Evolutionary conservation across 2,329 filamentous ascomycete genomes (phyloP).

Genomic region (Aspergillus viridinutans): DNA sequence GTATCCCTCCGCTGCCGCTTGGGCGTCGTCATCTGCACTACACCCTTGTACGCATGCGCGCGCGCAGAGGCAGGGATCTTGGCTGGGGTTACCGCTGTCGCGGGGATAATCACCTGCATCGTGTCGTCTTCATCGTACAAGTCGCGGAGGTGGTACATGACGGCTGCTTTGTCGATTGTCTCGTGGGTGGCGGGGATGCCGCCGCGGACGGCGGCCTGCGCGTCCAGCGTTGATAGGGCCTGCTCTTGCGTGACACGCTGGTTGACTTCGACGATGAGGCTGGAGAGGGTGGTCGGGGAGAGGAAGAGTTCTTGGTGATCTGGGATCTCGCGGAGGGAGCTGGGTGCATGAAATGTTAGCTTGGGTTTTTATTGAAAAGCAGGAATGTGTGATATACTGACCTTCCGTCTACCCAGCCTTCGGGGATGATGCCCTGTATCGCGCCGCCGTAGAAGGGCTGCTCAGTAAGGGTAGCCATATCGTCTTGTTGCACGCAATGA

Average conservation of each 20-base stretch:
- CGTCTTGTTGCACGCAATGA: background rate
- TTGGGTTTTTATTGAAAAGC: background rate
- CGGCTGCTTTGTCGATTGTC: constrained; percentile 62
- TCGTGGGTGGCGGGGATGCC: constrained; percentile 49
- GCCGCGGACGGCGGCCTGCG: constrained; percentile 11
- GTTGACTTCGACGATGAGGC: constrained; percentile 84
- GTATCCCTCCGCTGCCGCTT: constrained; percentile 10
- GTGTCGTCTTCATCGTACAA: constrained; percentile 62
- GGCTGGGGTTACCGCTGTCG: constrained; percentile 54
- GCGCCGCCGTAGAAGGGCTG: constrained; percentile 34
- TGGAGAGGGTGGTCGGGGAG: constrained; percentile 76
- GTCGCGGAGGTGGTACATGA: constrained; percentile 55
- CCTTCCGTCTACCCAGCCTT: constrained; percentile 37
- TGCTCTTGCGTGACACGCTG: constrained; percentile 60
- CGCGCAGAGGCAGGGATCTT: constrained; percentile 36
- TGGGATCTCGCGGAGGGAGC: constrained; percentile 36
- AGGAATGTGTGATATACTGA: constrained; percentile 13
- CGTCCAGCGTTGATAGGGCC: constrained; percentile 19
- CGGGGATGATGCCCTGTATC: constrained; percentile 30
- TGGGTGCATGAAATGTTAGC: constrained; percentile 15
- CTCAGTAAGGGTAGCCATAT: constrained; percentile 23
- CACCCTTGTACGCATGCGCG: constrained; percentile 23
- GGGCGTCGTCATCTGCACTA: constrained; percentile 23
- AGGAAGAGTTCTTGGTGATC: constrained; percentile 87
- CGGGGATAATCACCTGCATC: constrained; percentile 64